Conservation (phyloP, 495 filamentous ascomycete species). For the Patellaria atrata region DNA sequence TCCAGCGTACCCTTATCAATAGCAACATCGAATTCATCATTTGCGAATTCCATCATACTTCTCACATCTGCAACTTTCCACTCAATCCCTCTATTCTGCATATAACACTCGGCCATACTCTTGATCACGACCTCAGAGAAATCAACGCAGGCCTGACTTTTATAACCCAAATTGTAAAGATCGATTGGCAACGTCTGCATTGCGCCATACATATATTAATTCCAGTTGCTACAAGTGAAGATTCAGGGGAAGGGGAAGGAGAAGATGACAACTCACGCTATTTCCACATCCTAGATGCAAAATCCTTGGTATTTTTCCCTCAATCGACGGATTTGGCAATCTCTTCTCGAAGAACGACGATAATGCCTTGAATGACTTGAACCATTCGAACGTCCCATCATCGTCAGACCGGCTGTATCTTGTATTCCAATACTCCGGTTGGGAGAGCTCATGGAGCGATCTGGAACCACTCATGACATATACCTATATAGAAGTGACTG, state of each 20-base stretch:
- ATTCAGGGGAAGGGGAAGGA: background rate
- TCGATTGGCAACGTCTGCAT: conserved; percentile 37
- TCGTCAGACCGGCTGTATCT: conserved; percentile 29
- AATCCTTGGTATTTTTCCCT: conserved; percentile 26
- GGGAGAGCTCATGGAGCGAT: conserved; percentile 28
- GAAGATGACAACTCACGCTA: conserved; percentile 36
- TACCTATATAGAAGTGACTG: no score
- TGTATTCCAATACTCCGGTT: conserved; percentile 38
- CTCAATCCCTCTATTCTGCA: conserved; percentile 23
- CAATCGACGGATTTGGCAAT: conserved; percentile 22
- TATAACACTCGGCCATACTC: conserved; percentile 34
- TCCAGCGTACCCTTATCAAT: conserved; percentile 51
- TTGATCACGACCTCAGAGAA: conserved; percentile 41
- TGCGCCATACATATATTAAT: conserved; percentile 6
- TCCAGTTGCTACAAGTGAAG: background rate
- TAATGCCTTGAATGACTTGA: conserved; percentile 34
- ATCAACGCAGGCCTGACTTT: conserved; percentile 41
- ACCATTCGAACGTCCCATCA: conserved; percentile 36
- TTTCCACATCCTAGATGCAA: conserved; percentile 46
- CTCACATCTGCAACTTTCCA: conserved; percentile 42
- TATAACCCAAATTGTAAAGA: conserved; percentile 35
- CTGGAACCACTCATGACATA: no score
- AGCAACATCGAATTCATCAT: conserved; percentile 35
- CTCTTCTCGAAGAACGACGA: conserved; percentile 33
- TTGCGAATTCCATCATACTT: conserved; percentile 28